These are phyloP conservation scores for Scleromitrula shiraiana DNA, from an alignment of 2,329 filamentous ascomycete genomes.

Conservation along the genomic window DNA sequence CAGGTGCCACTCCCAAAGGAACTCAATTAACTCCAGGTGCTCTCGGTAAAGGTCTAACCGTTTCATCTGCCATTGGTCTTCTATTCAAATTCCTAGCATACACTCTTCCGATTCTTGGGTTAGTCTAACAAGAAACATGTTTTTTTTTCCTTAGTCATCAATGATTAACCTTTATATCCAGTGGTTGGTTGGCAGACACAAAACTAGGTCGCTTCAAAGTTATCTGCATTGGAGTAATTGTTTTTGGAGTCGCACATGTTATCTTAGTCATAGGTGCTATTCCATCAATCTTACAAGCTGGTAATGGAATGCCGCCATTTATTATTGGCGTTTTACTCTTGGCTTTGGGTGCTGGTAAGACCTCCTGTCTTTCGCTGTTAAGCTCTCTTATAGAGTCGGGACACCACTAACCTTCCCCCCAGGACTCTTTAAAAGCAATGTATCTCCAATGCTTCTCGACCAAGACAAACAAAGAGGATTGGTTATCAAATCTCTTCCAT, in stretches of 20 bases:
- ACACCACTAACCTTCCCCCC: slow-evolving; percentile 8
- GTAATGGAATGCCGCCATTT: slow-evolving; percentile 54
- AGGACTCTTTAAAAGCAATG: slow-evolving; percentile 66
- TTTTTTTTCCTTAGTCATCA: slow-evolving; percentile 34
- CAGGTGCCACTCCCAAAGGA: slow-evolving; percentile 32
- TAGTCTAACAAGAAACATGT: slow-evolving; percentile 15
- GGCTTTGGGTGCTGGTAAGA: slow-evolving; percentile 25
- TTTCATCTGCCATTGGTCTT: slow-evolving; percentile 44
- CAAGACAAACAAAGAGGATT: slow-evolving; percentile 39
- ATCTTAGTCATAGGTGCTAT: slow-evolving; percentile 39
- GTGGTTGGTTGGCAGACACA: slow-evolving; percentile 52
- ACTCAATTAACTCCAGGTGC: slow-evolving; percentile 42
- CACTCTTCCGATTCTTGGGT: slow-evolving; percentile 27
- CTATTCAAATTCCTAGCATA: slow-evolving; percentile 45
- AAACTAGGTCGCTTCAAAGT: slow-evolving; percentile 59
- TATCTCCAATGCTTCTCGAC: slow-evolving; percentile 54
- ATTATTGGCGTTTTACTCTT: slow-evolving; percentile 23
- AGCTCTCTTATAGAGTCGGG: too few species aligned
- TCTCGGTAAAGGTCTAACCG: slow-evolving; percentile 47
- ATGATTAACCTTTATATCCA: neutral
- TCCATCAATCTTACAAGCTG: slow-evolving; percentile 25
- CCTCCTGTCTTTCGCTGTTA: neutral
- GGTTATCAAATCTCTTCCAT: slow-evolving; percentile 38
- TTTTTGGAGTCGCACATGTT: slow-evolving; percentile 54
- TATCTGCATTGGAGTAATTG: slow-evolving; percentile 38